phyloP scores from a whole-genome alignment of 768 basidiomycete species.

The Asterophora parasitica region DNA sequence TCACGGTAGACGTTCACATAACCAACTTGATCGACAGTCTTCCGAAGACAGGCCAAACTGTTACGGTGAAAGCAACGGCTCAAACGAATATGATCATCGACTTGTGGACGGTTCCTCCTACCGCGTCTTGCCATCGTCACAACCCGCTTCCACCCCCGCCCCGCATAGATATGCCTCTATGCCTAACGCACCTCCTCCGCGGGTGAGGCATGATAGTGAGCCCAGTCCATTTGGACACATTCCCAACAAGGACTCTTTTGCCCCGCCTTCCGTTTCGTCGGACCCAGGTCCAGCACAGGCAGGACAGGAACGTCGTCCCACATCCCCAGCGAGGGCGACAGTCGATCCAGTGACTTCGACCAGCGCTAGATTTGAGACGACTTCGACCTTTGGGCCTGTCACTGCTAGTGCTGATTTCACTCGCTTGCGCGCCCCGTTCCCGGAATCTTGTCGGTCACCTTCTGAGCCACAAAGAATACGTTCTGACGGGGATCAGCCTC shows the following conservation, averaged over 20 bases:
- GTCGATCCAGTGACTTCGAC: background rate
- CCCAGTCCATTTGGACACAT: background rate
- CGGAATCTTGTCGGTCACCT: constrained; percentile 17
- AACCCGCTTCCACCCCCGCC: background rate
- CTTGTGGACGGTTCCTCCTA: background rate
- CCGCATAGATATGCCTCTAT: background rate
- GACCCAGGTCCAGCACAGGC: constrained; percentile 6
- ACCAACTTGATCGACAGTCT: background rate
- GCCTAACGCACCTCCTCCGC: background rate
- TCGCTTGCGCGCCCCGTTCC: constrained; percentile 19
- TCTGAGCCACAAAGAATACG: constrained; percentile 33
- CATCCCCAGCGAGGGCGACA: background rate
- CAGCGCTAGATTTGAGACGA: background rate
- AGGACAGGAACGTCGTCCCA: background rate
- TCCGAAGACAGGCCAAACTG: constrained; percentile 1
- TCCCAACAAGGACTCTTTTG: background rate
- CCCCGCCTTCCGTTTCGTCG: background rate
- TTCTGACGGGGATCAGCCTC: constrained; percentile 31
- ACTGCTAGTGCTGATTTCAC: constrained; percentile 3
- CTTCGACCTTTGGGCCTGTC: too few relatives aligned
- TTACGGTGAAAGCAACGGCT: background rate
- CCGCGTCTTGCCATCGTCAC: background rate
- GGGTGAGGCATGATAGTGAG: background rate
- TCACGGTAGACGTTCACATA: background rate
- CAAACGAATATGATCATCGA: background rate